Conservation (phyloP, 345 rosid species). For the Gossypium anomalum region DNA sequence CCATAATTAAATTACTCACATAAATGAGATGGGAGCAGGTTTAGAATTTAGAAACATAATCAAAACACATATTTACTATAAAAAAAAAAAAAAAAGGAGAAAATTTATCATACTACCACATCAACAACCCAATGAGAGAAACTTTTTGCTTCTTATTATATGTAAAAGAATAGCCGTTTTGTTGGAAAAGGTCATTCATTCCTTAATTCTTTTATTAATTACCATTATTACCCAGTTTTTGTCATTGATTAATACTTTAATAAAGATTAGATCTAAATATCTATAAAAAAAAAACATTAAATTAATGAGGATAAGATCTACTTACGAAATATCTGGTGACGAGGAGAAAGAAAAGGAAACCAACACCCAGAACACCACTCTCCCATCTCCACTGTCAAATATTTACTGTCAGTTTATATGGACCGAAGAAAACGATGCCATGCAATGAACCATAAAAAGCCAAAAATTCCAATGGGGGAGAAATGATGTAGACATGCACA, state of each 20-base stretch:
- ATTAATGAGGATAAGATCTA: neutral
- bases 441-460: too few relatives aligned
- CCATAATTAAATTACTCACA: neutral
- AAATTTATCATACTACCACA: neutral
- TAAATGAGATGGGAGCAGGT: neutral
- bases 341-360: conserved; percentile 80
- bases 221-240: neutral
- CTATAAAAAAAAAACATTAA: neutral
- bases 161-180: too few relatives aligned
- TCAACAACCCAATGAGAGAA: conserved; percentile 2
- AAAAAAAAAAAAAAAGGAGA: too few relatives aligned
- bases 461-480: too few relatives aligned
- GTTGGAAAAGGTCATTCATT: neutral
- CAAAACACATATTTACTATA: too few relatives aligned
- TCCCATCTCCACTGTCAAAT: conserved; percentile 94
- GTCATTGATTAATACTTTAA: neutral
- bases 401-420: neutral
- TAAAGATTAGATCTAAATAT: neutral
- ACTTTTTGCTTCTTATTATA: neutral
- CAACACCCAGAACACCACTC: conserved; percentile 63
- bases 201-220: too few relatives aligned
- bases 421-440: neutral
- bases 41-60: too few relatives aligned
- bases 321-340: conserved; percentile 67
- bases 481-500: too few relatives aligned